phyloP scores from a whole-genome alignment of 1,284 basidiomycete genomes.

The Apiotrichum veenhuisii region DNA sequence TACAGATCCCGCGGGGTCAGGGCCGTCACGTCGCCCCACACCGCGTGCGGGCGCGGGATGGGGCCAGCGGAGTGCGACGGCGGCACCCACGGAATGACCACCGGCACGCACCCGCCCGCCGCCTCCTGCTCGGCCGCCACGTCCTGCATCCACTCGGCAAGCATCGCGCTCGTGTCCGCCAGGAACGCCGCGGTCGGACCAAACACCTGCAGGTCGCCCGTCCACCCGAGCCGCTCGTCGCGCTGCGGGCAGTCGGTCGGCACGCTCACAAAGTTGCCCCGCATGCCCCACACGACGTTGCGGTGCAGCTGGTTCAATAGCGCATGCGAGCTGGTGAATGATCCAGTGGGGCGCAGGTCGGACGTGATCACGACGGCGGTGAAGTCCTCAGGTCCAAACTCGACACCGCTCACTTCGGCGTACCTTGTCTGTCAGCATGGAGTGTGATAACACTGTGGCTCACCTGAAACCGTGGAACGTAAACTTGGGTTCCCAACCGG shows the following conservation, averaged over 20 bases:
- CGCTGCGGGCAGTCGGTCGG: conserved; percentile 46
- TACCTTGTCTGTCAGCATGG: too few relatives aligned
- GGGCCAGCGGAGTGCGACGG: not conserved
- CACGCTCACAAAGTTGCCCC: conserved; percentile 36
- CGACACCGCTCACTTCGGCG: not conserved
- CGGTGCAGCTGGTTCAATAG: conserved; percentile 33
- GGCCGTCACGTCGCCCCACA: conserved; percentile 31
- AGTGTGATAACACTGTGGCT: conserved; percentile 16
- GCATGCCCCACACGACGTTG: conserved; percentile 35
- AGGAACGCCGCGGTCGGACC: conserved; percentile 35
- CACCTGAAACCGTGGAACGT: conserved; percentile 33
- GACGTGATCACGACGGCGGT: conserved; percentile 31
- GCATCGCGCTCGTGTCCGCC: conserved; percentile 30
- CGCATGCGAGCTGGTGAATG: conserved; percentile 32
- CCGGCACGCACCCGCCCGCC: conserved; percentile 20
- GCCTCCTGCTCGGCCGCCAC: conserved; percentile 26
- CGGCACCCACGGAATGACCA: conserved; percentile 30
- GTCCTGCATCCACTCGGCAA: conserved; percentile 36
- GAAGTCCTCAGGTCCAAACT: conserved; percentile 12
- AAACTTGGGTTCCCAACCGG: conserved; percentile 23
- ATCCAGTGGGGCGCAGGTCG: conserved; percentile 31
- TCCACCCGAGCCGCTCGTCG: conserved; percentile 45
- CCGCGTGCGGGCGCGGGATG: not conserved
- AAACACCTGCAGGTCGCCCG: conserved; percentile 40
- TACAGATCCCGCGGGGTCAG: conserved; percentile 35